A percentile compares a stretch with the other conserved stretches of the same genome.
These are phyloP conservation scores for Naganishia onofrii DNA, from an alignment of 768 basidiomycete species.

Conservation along the genomic window DNA sequence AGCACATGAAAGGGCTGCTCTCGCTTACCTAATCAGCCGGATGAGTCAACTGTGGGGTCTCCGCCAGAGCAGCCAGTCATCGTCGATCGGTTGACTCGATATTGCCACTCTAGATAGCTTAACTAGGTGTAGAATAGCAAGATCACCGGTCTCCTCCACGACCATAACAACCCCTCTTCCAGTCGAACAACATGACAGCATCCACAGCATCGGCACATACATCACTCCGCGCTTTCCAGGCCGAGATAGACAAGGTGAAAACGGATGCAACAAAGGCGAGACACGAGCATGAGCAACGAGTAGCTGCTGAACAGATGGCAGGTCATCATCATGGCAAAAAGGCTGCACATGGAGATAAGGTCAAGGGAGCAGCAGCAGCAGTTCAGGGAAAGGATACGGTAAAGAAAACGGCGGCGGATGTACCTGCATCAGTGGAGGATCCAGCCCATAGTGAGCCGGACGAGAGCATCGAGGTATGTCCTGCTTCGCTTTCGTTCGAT, in stretches of 20 bases:
- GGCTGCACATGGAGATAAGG: constrained; percentile 24
- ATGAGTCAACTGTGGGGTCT: constrained; percentile 5
- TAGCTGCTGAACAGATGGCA: constrained; percentile 14
- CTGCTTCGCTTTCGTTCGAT: not conserved
- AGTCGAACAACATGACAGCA: constrained; percentile 3
- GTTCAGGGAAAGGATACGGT: not conserved
- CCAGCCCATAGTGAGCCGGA: not conserved
- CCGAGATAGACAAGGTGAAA: constrained; percentile 24
- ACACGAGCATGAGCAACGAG: constrained; percentile 10
- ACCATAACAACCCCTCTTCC: not conserved
- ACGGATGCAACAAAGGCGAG: constrained; percentile 15
- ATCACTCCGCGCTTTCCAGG: constrained; percentile 19
- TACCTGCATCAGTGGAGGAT: constrained; percentile 7
- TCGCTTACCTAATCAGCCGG: not conserved
- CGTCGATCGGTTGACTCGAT: constrained; percentile 2
- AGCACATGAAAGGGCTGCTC: not conserved
- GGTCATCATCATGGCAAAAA: not conserved
- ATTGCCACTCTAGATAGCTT: not conserved
- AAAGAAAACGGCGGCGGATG: not conserved
- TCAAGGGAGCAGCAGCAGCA: not conserved
- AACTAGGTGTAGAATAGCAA: not conserved
- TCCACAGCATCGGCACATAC: constrained; percentile 15
- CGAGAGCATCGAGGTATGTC: constrained; percentile 23
- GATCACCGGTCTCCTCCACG: not conserved
- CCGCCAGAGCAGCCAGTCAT: constrained; percentile 1